Evolutionary conservation across 208 protist genomes (phyloP), one percentile per base, ranked within the genome.

Genomic region (Crithidia expoeki): DNA sequence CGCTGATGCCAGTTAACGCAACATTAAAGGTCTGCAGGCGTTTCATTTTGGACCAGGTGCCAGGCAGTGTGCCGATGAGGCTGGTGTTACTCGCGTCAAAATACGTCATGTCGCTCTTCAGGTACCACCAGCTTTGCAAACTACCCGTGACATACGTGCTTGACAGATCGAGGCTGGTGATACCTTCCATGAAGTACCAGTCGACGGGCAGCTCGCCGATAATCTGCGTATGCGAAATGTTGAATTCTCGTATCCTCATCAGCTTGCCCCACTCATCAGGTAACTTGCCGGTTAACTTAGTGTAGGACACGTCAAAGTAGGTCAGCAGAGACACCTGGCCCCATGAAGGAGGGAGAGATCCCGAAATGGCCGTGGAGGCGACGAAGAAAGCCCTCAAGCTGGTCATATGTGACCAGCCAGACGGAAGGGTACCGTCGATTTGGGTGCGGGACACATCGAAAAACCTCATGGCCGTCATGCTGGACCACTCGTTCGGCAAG

Each of bases 41-140:
- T n/a, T 12, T 44, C 63, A 68, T 59, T 33, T 7, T 28, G 3
- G 42, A 28, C 64, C 50, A 70, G 52, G 30, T 4, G 52, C 49
- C 12, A 2, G 64, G 64, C 27, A 70, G 52, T 4, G 36, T 53
- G 16, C 64, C 64, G 1, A 9, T 61, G 19, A 70, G 14, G n/a
- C 9, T 16, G 28, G n/a, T 44, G 17, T 23, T 25, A 7, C 17
- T 16, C 1, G 53, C 17, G 23, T n/a, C 28, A 0, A 68, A 10
- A 32, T 44, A 16, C 33, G n/a, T 42, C 50, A 68, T 47, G 5
- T n/a, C 21, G 0, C 10, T 21, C 63, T 59, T 46, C 17, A 30
- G 28, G 32, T 10, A 11, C 63, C 63, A 68, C 42, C 17, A 30
- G 9, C 11, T 12, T 2, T 47, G 47, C 28, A 68, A 50, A 9